Evolutionary conservation across 768 basidiomycete species (phyloP), one percentile per base, ranked within the genome.

Genomic region (Amanita subjunquillea): DNA sequence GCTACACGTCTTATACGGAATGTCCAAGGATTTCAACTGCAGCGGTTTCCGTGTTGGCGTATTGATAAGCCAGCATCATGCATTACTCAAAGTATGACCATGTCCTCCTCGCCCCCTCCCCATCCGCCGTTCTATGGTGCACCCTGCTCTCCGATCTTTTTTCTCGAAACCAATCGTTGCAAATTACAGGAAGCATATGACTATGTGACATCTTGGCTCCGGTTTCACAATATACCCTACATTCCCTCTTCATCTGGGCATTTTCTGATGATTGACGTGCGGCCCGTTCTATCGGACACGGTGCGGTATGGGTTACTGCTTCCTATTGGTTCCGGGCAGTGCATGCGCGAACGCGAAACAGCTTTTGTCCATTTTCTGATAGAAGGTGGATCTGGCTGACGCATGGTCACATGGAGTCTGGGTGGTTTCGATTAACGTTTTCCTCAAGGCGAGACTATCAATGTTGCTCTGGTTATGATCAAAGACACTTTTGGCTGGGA

Each of bases 21-120:
- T 63, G 54, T 62, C 65, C 25, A 67, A 67, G 49, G 65, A 67
- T 43, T 65, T 67, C 32, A 60, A 61, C 34, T 58, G 59, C 4
- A 62, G 59, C 39, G 65, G 65, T 2, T 56, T 67, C 37, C 58
- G 63, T 36, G 57, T 60, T 25, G 65, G 65, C 8, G 57, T 57
- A 23, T 43, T 65, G 37, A 34, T 60, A 42, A 60, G 6, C 57
- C 7, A 6, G 5, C 4, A 45, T 61, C 46, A 30, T 30, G 2
- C n/a, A 25, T 30, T 30, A 3, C 59, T 63, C 54, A 48, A 8
- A 49, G 57, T 17, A 42, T 65, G 41, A 52, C 54, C 23, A 54
- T 57, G 0, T 55, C 59, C 61, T 53, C 29, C 42, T 58, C 10
- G 56, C 61, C 32, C 56, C 61, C 6, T 58, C 60, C 6, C 60